These are phyloP conservation scores for Candida chilensis DNA, from an alignment of 805 yeast species.

Conservation along the genomic window DNA sequence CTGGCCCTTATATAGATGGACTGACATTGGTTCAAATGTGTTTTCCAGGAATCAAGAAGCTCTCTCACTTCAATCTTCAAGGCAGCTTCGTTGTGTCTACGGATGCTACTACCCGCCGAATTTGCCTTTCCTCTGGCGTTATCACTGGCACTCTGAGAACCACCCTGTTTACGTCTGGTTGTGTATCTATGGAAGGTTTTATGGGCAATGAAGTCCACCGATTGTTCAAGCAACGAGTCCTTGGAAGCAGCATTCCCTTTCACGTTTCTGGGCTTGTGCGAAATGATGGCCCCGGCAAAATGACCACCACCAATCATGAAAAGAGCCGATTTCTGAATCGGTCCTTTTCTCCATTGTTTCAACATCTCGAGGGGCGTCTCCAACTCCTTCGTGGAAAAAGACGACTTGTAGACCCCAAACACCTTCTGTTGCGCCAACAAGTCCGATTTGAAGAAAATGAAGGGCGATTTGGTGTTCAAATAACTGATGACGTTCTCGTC, in stretches of 20 bases:
- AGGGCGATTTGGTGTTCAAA: conserved; percentile 66
- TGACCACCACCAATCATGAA: conserved; percentile 98
- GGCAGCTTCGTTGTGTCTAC: conserved; percentile 86
- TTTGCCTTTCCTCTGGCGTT: conserved; percentile 91
- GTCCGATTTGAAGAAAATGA: conserved; percentile 44
- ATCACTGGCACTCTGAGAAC: conserved; percentile 89
- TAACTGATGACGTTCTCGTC: conserved; percentile 33
- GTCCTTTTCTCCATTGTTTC: conserved; percentile 19
- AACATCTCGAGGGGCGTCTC: conserved; percentile 42
- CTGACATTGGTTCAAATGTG: conserved; percentile 49
- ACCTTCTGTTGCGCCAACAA: conserved; percentile 34
- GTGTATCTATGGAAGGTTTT: conserved; percentile 93
- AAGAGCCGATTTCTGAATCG: conserved; percentile 52
- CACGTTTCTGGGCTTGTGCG: conserved; percentile 52
- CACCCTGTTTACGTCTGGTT: conserved; percentile 96
- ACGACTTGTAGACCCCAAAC: conserved; percentile 59
- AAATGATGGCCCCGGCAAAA: conserved; percentile 90
- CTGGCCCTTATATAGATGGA: conserved; percentile 74
- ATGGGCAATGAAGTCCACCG: conserved; percentile 58
- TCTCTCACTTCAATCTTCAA: conserved; percentile 71
- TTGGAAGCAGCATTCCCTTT: conserved; percentile 47
- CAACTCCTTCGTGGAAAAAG: conserved; percentile 36
- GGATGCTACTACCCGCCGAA: conserved; percentile 86
- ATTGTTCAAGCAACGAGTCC: conserved; percentile 46
- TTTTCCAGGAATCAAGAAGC: conserved; percentile 57